Evolutionary conservation across 139 green algal species (phyloP), one percentile per base, ranked within the genome.

Genomic region (Spirogloea muscicola): DNA sequence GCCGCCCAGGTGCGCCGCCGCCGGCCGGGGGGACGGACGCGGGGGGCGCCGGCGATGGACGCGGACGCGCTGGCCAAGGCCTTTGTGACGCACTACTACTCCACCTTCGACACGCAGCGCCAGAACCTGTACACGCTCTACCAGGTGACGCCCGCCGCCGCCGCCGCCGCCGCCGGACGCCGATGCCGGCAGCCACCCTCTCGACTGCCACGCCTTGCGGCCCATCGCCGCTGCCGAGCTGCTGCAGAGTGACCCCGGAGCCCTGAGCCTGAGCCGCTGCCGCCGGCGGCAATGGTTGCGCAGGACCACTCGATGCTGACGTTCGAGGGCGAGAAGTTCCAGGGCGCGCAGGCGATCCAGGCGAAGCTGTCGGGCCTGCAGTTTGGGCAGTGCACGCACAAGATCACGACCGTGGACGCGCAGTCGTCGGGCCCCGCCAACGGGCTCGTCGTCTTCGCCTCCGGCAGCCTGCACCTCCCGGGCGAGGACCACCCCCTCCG

Each of bases 81-180:
- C 1, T 98, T 98, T 74, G 84, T 93, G 29, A 81, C 91, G 37
- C 92, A 97, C 87, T 98, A 96, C 74, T 98, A 98, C 67, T 78
- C 85, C 33, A 91, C 93, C 1, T 98, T 98, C 69, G 90, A 95
- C 51, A 88, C 57, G 44, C 93, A 96, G 62, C 71, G 93, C 21
- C 83, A 59, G 0, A 79, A 63, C 16, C 84, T 98, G 31, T 98
- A 98, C 61, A 88, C 92, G 25, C 33, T 76, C 7, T 76, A 76
- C 42, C 80, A 85, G 46, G 21, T 55, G 46, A n/a, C n/a, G n/a
- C n/a, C n/a, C n/a, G n/a, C n/a, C n/a, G n/a, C n/a, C n/a, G n/a
- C n/a, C n/a, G n/a, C n/a, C n/a, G n/a, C n/a, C n/a, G n/a, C n/a
- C n/a, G n/a, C n/a, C n/a, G n/a, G n/a, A n/a, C n/a, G n/a, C n/a